Conservation (phyloP, 2,329 filamentous ascomycete genomes). For the Xylariaceae sp. region DNA sequence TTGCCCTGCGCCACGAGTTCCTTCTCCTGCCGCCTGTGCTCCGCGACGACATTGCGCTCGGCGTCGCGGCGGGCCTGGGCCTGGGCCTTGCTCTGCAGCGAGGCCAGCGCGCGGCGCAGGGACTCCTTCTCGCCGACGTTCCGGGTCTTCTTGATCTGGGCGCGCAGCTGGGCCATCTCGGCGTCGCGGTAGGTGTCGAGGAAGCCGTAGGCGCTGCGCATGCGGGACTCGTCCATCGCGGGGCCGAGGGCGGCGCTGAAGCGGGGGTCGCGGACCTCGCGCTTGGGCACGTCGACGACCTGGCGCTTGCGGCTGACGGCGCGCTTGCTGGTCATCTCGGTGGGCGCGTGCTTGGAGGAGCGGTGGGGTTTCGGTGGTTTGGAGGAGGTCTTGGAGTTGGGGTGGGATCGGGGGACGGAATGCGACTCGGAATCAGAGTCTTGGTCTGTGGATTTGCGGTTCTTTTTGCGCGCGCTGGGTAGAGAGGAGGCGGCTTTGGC, state of each 20-base stretch:
- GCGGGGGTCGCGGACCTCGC: slow-evolving; percentile 70
- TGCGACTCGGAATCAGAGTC: slow-evolving; percentile 28
- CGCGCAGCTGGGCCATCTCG: slow-evolving; percentile 75
- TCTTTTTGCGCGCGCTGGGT: slow-evolving; percentile 28
- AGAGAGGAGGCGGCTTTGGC: slow-evolving; percentile 78
- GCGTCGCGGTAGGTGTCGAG: slow-evolving; percentile 77
- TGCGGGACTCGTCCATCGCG: slow-evolving; percentile 50
- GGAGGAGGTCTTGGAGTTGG: slow-evolving; percentile 21
- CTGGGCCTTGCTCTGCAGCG: slow-evolving; percentile 75
- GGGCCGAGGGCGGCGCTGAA: slow-evolving; percentile 61
- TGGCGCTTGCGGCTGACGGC: slow-evolving; percentile 78
- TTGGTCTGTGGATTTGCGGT: slow-evolving; percentile 21
- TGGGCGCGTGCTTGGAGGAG: slow-evolving; percentile 83
- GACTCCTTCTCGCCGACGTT: slow-evolving; percentile 38
- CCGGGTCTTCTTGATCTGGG: slow-evolving; percentile 56
- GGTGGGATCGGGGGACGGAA: slow-evolving; percentile 23
- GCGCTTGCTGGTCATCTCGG: slow-evolving; percentile 74
- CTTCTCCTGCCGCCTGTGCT: slow-evolving; percentile 80
- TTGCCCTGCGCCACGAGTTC: slow-evolving; percentile 83
- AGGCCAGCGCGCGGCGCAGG: slow-evolving; percentile 68
- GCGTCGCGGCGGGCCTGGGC: slow-evolving; percentile 66
- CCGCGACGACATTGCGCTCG: slow-evolving; percentile 63
- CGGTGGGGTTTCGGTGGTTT: slow-evolving; percentile 36
- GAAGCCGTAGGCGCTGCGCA: slow-evolving; percentile 78
- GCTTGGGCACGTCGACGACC: slow-evolving; percentile 59